phyloP scores from a whole-genome alignment of 768 basidiomycete species.

The Cyclocybe cylindracea region DNA sequence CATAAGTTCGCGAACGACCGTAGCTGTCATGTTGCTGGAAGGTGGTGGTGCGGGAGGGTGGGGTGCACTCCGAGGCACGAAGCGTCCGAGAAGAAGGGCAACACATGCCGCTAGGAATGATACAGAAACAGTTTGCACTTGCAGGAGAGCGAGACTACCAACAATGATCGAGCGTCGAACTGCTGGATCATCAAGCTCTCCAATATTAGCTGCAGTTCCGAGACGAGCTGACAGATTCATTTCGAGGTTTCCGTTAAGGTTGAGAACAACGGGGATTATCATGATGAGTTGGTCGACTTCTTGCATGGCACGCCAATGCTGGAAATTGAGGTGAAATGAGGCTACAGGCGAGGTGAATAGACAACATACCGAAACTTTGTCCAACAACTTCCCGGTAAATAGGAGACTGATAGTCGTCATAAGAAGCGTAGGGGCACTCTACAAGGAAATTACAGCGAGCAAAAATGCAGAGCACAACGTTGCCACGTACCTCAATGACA shows the following conservation, averaged over 20 bases:
- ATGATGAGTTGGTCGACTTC: conserved; percentile 95
- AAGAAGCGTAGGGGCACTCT: conserved; percentile 89
- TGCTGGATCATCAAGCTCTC: conserved; percentile 77
- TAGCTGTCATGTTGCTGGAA: conserved; percentile 15
- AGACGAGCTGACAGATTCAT: conserved; percentile 97
- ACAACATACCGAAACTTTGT: conserved; percentile 76
- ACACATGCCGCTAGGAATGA: conserved; percentile 84
- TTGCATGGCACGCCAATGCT: conserved; percentile 90
- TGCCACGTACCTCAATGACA: conserved; percentile 64
- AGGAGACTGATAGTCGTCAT: conserved; percentile 82
- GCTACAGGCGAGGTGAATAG: not conserved
- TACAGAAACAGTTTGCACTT: conserved; percentile 91
- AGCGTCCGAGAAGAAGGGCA: conserved; percentile 68
- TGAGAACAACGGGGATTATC: conserved; percentile 91
- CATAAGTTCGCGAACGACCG: conserved; percentile 15
- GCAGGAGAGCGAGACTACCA: conserved; percentile 85
- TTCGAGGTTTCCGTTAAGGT: conserved; percentile 97
- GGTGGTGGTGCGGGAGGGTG: conserved; percentile 14
- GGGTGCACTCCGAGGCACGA: conserved; percentile 44
- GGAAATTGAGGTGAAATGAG: not conserved
- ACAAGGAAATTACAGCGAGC: not conserved
- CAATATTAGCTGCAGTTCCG: conserved; percentile 93
- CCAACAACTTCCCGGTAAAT: conserved; percentile 89
- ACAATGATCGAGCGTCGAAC: conserved; percentile 65
- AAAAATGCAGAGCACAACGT: not conserved